Evolutionary conservation across 1,284 basidiomycete species (phyloP), one percentile per base, ranked within the genome.

Genomic region (Pascua sp.): DNA sequence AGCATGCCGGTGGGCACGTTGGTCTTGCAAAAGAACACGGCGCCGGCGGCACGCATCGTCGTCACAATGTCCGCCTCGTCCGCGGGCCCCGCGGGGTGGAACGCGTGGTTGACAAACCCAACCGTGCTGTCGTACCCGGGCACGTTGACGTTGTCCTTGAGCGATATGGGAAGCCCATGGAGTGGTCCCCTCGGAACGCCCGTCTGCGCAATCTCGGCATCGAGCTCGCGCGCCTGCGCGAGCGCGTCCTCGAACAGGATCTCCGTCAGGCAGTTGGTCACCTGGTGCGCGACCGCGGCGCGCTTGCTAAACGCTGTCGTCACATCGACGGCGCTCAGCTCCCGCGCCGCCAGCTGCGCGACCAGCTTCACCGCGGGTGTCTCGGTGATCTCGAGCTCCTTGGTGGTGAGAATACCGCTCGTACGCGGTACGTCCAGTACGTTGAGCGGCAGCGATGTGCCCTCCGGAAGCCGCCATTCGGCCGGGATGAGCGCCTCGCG

Each of bases 251-350:
- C 70, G 58, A 79, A 73, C 53, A 76, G 69, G 51, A 79, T 70
- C 60, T 76, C 74, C 43, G 78, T 63, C 54, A 80, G 17, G 67
- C 77, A 75, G 72, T 78, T 59, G 62, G 76, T 67, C 15, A 89
- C 75, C 69, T 91, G 90, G 57, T 91, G 89, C 1, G 90, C 89
- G 51, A 91, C 76, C 46, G 88, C 80, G 0, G 90, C 87, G 36
- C 89, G 80, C 77, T 91, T 91, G 70, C 58, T 41, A 51, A 62
- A 73, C 10, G 70, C 70, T 1, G 49, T 63, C 7, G 64, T 55
- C 8, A 68, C 68, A 17, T 67, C 59, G 1, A 67, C 64, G 0
- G 67, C 49, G 2, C 62, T 57, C 37, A 47, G 51, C 44, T 47
- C 47, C 36, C 47, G 37, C 15, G 83, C 51, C 17, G 55, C 18